Evolutionary conservation across 2,329 filamentous ascomycete genomes (phyloP).

Genomic region (Colletotrichum sojae): DNA sequence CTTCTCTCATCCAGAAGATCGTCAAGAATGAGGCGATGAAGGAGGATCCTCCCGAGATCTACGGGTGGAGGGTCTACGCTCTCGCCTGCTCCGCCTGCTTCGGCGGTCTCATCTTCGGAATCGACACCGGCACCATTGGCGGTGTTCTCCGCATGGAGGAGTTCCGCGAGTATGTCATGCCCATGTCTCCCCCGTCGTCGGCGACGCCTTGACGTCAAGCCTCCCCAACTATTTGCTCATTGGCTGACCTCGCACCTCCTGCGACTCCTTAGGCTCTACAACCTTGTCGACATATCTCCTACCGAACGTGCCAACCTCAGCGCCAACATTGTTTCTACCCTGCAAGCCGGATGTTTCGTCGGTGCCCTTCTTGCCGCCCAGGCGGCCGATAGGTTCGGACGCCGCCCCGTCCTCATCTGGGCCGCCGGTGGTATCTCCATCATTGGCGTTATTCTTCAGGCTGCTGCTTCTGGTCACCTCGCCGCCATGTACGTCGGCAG

Average conservation of each 20-base stretch:
- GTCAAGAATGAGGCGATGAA: slow-evolving; percentile 42
- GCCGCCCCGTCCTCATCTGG: slow-evolving; percentile 63
- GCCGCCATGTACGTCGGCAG: slow-evolving; percentile 71
- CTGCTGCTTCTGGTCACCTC: slow-evolving; percentile 58
- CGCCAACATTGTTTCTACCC: slow-evolving; percentile 58
- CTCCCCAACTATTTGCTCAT: slow-evolving; percentile 30
- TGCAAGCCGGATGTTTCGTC: slow-evolving; percentile 69
- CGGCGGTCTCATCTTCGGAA: slow-evolving; percentile 42
- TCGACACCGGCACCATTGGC: slow-evolving; percentile 48
- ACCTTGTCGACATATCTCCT: slow-evolving; percentile 24
- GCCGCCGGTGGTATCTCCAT: slow-evolving; percentile 63
- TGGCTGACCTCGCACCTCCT: slow-evolving; percentile 39
- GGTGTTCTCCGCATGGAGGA: slow-evolving; percentile 46
- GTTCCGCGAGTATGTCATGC: slow-evolving; percentile 40
- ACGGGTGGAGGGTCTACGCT: slow-evolving; percentile 39
- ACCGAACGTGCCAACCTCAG: slow-evolving; percentile 37
- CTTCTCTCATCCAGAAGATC: slow-evolving; percentile 31
- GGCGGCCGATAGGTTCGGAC: slow-evolving; percentile 69
- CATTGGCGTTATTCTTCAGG: slow-evolving; percentile 59
- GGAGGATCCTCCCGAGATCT: slow-evolving; percentile 39
- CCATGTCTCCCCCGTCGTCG: slow-evolving; percentile 21
- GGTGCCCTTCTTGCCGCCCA: slow-evolving; percentile 67
- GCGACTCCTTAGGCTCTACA: slow-evolving; percentile 28
- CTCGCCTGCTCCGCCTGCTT: slow-evolving; percentile 39
- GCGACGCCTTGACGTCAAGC: no score